phyloP scores from a whole-genome alignment of 2,329 filamentous ascomycete genomes.

The Fonsecaea monophora region DNA sequence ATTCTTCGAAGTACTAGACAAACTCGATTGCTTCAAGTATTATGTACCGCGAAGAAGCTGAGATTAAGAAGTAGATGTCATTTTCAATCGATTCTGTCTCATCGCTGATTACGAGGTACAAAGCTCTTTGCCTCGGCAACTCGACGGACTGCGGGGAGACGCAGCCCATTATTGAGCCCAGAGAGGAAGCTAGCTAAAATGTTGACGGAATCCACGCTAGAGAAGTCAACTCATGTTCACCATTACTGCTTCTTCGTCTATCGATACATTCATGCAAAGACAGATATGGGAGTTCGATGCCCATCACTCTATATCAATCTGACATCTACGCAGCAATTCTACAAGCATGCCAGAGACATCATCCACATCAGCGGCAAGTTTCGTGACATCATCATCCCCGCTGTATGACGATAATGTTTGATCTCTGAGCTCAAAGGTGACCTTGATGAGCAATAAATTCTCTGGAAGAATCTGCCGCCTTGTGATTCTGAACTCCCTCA shows the following conservation, averaged over 20 bases:
- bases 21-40: not conserved
- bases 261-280: not conserved
- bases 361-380: not conserved
- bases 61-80: not conserved
- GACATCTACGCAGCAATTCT: conserved; percentile 3
- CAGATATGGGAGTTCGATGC: not conserved
- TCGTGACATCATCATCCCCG: conserved; percentile 31
- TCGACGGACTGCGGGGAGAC: not conserved
- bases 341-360: not conserved
- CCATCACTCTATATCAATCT: not conserved
- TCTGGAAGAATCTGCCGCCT: not conserved
- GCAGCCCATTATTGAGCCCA: not conserved
- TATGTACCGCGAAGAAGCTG: not conserved
- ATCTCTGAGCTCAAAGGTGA: not conserved
- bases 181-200: not conserved
- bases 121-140: conserved; percentile 8
- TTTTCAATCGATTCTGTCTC: not conserved
- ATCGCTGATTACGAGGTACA: not conserved
- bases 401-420: conserved; percentile 24
- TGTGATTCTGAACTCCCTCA: not conserved
- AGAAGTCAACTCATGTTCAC: not conserved
- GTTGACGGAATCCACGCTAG: conserved; percentile 1
- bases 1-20: not conserved
- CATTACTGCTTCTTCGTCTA: not conserved
- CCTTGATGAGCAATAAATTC: conserved; percentile 2